Percentiles rank a stretch among this genome's conserved stretches.
Conservation (phyloP, 2,329 filamentous ascomycete genomes). For the Fusarium illudens region DNA sequence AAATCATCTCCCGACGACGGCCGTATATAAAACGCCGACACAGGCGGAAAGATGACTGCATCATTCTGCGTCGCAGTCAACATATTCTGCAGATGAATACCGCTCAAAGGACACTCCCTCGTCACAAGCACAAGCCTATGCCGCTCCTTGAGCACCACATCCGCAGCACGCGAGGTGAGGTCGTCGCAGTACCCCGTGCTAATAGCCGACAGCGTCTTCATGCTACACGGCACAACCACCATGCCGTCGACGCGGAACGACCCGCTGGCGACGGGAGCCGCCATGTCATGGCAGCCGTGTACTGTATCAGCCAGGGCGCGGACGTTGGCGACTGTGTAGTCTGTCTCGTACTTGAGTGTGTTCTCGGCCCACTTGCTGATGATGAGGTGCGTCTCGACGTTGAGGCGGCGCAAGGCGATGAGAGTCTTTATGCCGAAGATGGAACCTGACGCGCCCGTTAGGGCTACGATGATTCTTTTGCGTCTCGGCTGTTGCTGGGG, state of each 20-base stretch:
- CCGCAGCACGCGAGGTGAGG: conserved; percentile 8
- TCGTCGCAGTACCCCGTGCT: conserved; percentile 4
- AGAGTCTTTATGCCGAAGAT: neutral
- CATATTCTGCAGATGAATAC: conserved; percentile 24
- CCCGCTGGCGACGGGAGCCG: neutral
- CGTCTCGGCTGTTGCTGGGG: neutral
- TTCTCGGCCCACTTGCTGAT: neutral
- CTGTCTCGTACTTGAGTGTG: neutral
- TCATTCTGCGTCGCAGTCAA: conserved; percentile 5
- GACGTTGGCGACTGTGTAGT: neutral
- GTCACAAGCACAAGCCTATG: neutral
- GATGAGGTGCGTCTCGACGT: neutral
- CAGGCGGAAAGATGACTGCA: conserved; percentile 18
- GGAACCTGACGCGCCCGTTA: neutral
- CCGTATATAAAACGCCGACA: conserved; percentile 13
- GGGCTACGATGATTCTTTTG: neutral
- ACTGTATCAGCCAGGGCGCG: neutral
- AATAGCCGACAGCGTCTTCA: conserved; percentile 12
- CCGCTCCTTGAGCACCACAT: conserved; percentile 20
- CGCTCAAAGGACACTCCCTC: conserved; percentile 11
- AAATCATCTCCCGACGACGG: conserved; percentile 10
- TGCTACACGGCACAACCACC: conserved; percentile 15
- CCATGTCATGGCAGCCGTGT: neutral
- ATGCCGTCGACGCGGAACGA: conserved; percentile 20
- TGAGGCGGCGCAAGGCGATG: neutral